A percentile compares a stretch with the other conserved stretches of the same genome.
These are phyloP conservation scores for Neurospora sp. DNA, from an alignment of 495 filamentous ascomycete genomes.

Conservation along the genomic window DNA sequence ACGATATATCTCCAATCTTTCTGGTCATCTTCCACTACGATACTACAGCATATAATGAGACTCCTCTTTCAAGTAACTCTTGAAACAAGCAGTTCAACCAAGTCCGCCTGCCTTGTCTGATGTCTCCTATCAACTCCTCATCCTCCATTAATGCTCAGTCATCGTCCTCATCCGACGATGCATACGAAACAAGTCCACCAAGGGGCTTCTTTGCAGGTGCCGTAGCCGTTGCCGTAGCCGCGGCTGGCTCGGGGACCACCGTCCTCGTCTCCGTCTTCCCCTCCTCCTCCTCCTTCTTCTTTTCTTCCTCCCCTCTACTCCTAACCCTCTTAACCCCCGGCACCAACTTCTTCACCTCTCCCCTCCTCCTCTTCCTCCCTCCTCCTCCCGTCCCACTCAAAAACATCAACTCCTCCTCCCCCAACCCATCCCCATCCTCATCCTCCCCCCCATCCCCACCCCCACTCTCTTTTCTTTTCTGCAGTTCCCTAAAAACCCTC, in stretches of 20 bases:
- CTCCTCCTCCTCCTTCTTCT: background rate
- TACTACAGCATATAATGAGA: conserved; percentile 1
- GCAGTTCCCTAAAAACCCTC: too few species aligned
- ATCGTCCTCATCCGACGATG: conserved; percentile 18
- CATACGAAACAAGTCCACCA: conserved; percentile 20
- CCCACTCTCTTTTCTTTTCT: too few species aligned
- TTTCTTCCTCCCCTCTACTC: conserved; percentile 9
- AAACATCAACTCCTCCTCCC: background rate
- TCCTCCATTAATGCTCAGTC: conserved; percentile 6
- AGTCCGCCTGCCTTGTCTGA: background rate
- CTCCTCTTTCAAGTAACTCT: background rate
- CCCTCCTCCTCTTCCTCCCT: conserved; percentile 2
- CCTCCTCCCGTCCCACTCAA: background rate
- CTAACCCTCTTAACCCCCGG: conserved; percentile 12
- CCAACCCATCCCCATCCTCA: conserved; percentile 3
- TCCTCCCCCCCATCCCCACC: conserved; percentile 10
- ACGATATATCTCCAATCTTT: background rate
- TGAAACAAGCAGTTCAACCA: background rate
- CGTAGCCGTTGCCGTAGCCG: background rate
- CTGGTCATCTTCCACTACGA: background rate
- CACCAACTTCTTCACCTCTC: background rate
- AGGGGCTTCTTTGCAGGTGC: conserved; percentile 3
- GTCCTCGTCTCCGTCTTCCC: conserved; percentile 11
- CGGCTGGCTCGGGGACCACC: conserved; percentile 1
- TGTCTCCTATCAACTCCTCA: background rate